Base-by-base conservation (phyloP, 1,284 basidiomycete genomes). In the Sphagnurus paluster region DNA sequence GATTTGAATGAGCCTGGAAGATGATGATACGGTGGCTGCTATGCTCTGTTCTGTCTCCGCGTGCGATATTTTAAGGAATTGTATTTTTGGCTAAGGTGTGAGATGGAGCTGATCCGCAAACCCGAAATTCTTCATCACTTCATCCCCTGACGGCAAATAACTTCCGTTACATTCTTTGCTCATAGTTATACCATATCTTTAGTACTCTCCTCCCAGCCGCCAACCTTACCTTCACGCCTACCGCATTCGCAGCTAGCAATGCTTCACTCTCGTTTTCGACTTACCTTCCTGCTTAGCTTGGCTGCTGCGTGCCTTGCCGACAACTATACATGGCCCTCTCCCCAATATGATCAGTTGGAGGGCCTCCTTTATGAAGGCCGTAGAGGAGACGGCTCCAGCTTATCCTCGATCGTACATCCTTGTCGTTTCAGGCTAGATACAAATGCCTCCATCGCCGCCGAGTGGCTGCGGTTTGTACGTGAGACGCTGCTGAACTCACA, bases 401-500 rank as follows among this genome's bases (percentile, higher is more conserved):
- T 74, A 37, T 57, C 70, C 6, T 59, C 66, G n/a, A 53, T 72
- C 5, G 70, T 72, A 0, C 64, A 67, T 41, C 70, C 72, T 9
- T 74, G 72, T 53, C 62, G 65, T 49, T 65, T 64, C 40, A 64
- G 72, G 16, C 53, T 62, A 20, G 63, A 62, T 20, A 70, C 65
- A 21, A 60, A 66, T 16, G 62, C 67, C 14, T 71, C 70, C 10
- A 61, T 74, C 26, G 58, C 65, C 19, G 72, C 71, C 11, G 71
- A 74, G 61, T 74, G 72, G 72, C 57, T 73, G 21, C 71, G 72
- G 26, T 68, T 72, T 43, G 72, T 72, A 50, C 23, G 68, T 56
- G 7, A 14, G 30, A 32, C 14, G 29, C 21, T 32, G 23, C 17
- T 32, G 8, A 14, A 10, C 9, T 21, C 14, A 16, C 17, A 26